Evolutionary conservation across 2,329 filamentous ascomycete species (phyloP).

Genomic region (Arthrobotrys megalospora): DNA sequence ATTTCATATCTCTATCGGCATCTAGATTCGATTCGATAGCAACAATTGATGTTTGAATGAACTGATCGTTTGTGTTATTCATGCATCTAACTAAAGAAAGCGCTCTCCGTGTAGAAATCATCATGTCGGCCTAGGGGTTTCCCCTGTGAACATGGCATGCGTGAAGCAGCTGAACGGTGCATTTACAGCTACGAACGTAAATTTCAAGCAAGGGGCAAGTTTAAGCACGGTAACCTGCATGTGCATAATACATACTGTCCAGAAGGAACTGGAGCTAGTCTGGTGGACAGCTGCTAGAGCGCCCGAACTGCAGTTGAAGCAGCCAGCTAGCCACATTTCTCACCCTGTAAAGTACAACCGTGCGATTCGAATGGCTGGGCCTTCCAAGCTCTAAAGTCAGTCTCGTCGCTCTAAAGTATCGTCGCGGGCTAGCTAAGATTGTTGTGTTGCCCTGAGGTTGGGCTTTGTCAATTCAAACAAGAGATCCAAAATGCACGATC

Average conservation of each 20-base stretch:
- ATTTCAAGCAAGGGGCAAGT: neutral
- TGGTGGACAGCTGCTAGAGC: no score
- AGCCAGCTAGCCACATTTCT: neutral
- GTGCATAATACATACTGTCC: neutral
- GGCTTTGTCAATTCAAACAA: no score
- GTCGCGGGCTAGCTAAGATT: neutral
- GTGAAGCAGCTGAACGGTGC: neutral
- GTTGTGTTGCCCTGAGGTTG: conserved; percentile 10
- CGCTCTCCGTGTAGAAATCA: no score
- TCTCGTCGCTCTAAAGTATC: neutral
- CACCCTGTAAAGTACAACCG: no score
- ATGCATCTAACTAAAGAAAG: no score
- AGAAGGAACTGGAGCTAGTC: neutral
- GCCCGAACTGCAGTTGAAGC: no score
- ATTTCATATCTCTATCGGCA: no score
- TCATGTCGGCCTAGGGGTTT: no score
- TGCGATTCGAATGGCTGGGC: no score
- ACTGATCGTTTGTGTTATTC: no score
- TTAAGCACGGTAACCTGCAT: neutral
- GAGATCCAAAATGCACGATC: neutral
- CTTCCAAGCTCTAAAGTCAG: neutral
- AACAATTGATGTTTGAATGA: no score
- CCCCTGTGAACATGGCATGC: neutral
- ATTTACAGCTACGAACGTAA: neutral
- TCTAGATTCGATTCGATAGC: no score